Percentiles rank a stretch among this genome's conserved stretches.
These are phyloP conservation scores for Penicillium sp. DNA, from an alignment of 2,329 filamentous ascomycete species.

Conservation along the genomic window DNA sequence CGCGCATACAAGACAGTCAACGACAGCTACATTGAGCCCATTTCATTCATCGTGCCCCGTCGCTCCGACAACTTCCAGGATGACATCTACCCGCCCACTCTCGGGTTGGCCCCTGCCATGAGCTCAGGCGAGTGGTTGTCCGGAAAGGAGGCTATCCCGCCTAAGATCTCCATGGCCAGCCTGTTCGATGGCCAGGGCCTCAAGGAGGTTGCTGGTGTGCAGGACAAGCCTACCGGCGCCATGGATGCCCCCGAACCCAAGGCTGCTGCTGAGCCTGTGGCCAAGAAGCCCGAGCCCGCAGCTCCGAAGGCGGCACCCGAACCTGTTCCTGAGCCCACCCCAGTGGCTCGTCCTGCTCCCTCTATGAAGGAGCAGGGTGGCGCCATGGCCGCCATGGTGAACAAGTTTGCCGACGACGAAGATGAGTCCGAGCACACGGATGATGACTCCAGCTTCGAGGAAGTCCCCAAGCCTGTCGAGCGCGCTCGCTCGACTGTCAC, in stretches of 20 bases:
- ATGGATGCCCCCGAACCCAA: slow-evolving; percentile 46
- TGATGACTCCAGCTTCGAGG: slow-evolving; percentile 78
- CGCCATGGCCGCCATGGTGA: slow-evolving; percentile 78
- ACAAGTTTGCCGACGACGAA: slow-evolving; percentile 75
- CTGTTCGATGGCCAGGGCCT: slow-evolving; percentile 80
- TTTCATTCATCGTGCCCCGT: slow-evolving; percentile 94
- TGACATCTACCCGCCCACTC: slow-evolving; percentile 88
- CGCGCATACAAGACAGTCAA: slow-evolving; percentile 96
- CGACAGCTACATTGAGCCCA: slow-evolving; percentile 88
- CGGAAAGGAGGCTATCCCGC: slow-evolving; percentile 75
- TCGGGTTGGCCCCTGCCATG: slow-evolving; percentile 73
- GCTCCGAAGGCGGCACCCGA: slow-evolving; percentile 25
- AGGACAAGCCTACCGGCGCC: slow-evolving; percentile 34
- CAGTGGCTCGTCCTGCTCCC: slow-evolving; percentile 52
- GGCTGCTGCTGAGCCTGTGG: slow-evolving; percentile 38
- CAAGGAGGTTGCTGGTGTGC: slow-evolving; percentile 60
- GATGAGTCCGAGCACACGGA: slow-evolving; percentile 54
- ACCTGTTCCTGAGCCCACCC: slow-evolving; percentile 30
- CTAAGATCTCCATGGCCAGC: slow-evolving; percentile 91
- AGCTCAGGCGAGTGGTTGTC: slow-evolving; percentile 76
- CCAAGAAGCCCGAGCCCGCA: slow-evolving; percentile 40
- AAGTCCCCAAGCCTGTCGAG: slow-evolving; percentile 69
- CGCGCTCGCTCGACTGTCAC: slow-evolving; percentile 42
- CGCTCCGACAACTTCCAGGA: slow-evolving; percentile 93
- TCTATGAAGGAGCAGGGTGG: slow-evolving; percentile 78